Conservation (phyloP, 2,329 filamentous ascomycete species). For the Fusarium luffae region DNA sequence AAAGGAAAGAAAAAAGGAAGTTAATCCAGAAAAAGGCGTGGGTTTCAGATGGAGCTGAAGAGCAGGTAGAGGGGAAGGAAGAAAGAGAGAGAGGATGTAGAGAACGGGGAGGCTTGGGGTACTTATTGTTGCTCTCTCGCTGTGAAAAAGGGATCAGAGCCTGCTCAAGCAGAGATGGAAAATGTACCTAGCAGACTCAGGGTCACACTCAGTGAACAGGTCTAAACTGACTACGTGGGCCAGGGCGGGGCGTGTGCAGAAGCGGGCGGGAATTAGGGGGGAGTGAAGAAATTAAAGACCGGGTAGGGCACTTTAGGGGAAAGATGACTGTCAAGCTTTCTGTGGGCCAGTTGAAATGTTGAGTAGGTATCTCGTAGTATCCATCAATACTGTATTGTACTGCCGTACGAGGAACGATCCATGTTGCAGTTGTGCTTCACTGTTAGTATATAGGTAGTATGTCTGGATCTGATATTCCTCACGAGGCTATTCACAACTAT, state of each 20-base stretch:
- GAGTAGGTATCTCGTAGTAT: neutral
- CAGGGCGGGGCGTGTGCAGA: constrained; percentile 33
- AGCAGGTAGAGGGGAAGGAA: constrained; percentile 50
- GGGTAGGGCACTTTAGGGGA: constrained; percentile 9
- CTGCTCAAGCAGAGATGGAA: neutral
- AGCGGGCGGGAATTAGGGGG: constrained; percentile 34
- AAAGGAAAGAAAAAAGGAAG: constrained; percentile 51
- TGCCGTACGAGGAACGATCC: neutral
- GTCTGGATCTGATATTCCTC: neutral
- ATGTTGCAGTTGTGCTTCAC: neutral
- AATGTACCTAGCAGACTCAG: constrained; percentile 4
- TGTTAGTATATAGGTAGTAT: neutral
- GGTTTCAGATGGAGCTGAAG: constrained; percentile 47
- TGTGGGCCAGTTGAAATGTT: constrained; percentile 1
- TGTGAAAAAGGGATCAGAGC: constrained; percentile 22
- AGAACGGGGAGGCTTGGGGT: constrained; percentile 52
- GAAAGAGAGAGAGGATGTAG: constrained; percentile 44
- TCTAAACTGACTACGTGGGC: constrained; percentile 28
- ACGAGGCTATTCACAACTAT: neutral
- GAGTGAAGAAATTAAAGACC: constrained; percentile 36
- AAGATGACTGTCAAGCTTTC: constrained; percentile 3
- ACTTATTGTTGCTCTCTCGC: constrained; percentile 52
- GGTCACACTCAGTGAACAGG: constrained; percentile 25
- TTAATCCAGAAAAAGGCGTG: constrained; percentile 51
- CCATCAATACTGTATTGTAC: neutral